A percentile compares a stretch with the other conserved stretches of the same genome.
Evolutionary conservation across 176 grass and related monocot genomes (phyloP).

Genomic region (Avena atlantica): DNA sequence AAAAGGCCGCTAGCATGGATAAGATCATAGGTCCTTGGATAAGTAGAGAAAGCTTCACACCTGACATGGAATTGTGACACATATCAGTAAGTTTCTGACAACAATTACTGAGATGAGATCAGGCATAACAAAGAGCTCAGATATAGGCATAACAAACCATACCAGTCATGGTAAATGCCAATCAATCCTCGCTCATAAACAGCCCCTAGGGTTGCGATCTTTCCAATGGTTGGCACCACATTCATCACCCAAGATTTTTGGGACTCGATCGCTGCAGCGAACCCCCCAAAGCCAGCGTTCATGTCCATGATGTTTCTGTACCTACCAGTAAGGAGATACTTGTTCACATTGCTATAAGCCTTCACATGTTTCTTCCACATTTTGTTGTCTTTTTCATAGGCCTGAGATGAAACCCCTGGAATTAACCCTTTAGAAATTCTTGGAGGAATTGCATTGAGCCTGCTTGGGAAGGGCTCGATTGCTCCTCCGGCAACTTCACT

Average conservation of each 20-base stretch:
- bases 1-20: constrained; percentile 78
- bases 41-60: constrained; percentile 94
- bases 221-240: constrained; percentile 70
- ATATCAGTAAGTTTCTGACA: constrained; percentile 19
- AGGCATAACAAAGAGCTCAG: background rate
- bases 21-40: constrained; percentile 89
- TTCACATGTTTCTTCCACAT: constrained; percentile 86
- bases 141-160: constrained; percentile 21
- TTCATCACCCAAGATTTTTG: constrained; percentile 92
- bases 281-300: constrained; percentile 81
- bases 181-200: constrained; percentile 87
- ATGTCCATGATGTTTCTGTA: constrained; percentile 97
- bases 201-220: constrained; percentile 67
- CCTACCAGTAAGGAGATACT: constrained; percentile 72
- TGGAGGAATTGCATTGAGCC: constrained; percentile 81
- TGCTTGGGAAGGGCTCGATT: constrained; percentile 77
- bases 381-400: constrained; percentile 73
- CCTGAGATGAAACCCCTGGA: constrained; percentile 66
- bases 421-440: constrained; percentile 71
- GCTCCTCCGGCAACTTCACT: constrained; percentile 74
- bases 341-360: constrained; percentile 80
- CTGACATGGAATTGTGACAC: constrained; percentile 37
- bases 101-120: background rate
- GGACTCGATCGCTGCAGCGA: constrained; percentile 77
- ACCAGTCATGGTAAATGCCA: constrained; percentile 96